A percentile compares a stretch with the other conserved stretches of the same genome.
Evolutionary conservation across 768 basidiomycete genomes (phyloP).

Genomic region (Tylopilus rubrobrunneus): DNA sequence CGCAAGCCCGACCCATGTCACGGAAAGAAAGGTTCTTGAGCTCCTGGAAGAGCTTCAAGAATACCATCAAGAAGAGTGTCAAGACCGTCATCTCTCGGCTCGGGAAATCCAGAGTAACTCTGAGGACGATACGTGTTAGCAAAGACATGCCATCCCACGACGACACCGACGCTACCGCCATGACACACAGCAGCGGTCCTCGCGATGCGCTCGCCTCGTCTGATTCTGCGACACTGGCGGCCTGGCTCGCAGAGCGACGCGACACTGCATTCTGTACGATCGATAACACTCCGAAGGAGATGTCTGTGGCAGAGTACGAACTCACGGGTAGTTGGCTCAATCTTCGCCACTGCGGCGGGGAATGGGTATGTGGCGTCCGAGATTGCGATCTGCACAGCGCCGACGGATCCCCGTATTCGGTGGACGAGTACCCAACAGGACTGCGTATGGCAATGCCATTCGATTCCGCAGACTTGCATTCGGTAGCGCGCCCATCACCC

Average conservation of each 20-base stretch:
- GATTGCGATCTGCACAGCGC: constrained; percentile 31
- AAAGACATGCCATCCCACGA: constrained; percentile 11
- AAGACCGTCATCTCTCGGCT: constrained; percentile 21
- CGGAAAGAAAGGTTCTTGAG: constrained; percentile 13
- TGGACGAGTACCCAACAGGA: constrained; percentile 10
- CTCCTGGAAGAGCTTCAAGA: constrained; percentile 34
- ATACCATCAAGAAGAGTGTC: constrained; percentile 23
- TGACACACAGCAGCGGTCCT: constrained; percentile 12
- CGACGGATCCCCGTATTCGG: constrained; percentile 32
- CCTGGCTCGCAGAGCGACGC: constrained; percentile 41
- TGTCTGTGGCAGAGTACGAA: constrained; percentile 49
- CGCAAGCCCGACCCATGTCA: constrained; percentile 20
- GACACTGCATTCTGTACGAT: constrained; percentile 26
- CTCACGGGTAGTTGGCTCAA: constrained; percentile 45
- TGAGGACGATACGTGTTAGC: constrained; percentile 7
- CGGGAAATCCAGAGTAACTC: constrained; percentile 13
- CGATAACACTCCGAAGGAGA: constrained; percentile 25
- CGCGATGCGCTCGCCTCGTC: constrained; percentile 27
- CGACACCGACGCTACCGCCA: background rate
- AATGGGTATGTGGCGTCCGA: constrained; percentile 28
- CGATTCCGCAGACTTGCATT: constrained; percentile 16
- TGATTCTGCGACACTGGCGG: constrained; percentile 29
- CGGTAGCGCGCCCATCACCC: constrained; percentile 1
- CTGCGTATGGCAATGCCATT: constrained; percentile 27
- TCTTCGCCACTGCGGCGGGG: constrained; percentile 16